These are phyloP conservation scores for Coniochaeta sp. DNA, from an alignment of 2,329 filamentous ascomycete genomes.

Conservation along the genomic window DNA sequence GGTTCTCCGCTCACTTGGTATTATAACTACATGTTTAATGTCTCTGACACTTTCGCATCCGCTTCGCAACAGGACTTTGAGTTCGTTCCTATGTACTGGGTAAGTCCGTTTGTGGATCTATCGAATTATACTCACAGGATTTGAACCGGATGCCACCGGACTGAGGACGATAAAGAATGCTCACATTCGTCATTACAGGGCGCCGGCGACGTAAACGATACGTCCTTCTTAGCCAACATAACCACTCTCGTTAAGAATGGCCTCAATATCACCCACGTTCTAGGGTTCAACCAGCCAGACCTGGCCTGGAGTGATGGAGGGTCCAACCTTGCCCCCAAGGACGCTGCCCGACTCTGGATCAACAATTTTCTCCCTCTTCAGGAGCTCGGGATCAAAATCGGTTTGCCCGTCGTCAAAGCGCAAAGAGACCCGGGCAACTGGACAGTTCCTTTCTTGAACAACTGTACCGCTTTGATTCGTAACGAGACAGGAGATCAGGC, in stretches of 20 bases:
- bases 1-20: constrained; percentile 67
- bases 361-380: constrained; percentile 61
- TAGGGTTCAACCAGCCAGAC: constrained; percentile 75
- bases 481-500: constrained; percentile 15
- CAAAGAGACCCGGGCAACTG: constrained; percentile 49
- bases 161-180: neutral
- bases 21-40: constrained; percentile 63
- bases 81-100: constrained; percentile 78
- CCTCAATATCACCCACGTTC: constrained; percentile 57
- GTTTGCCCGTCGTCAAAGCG: constrained; percentile 46
- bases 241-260: constrained; percentile 39
- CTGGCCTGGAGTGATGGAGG: constrained; percentile 47
- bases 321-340: constrained; percentile 46
- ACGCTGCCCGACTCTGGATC: constrained; percentile 62
- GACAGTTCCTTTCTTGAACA: constrained; percentile 57
- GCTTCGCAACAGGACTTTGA: constrained; percentile 48
- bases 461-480: constrained; percentile 52
- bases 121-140: neutral
- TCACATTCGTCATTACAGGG: constrained; percentile 14
- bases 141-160: neutral
- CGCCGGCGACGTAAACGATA: constrained; percentile 33
- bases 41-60: constrained; percentile 41
- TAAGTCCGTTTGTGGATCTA: constrained; percentile 26
- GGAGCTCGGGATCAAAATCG: constrained; percentile 56
- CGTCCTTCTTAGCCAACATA: constrained; percentile 53